A percentile compares a stretch with the other conserved stretches of the same genome.
Evolutionary conservation across 1,139 yeast species (phyloP).

Genomic region (Yamadazyma triangularis): DNA sequence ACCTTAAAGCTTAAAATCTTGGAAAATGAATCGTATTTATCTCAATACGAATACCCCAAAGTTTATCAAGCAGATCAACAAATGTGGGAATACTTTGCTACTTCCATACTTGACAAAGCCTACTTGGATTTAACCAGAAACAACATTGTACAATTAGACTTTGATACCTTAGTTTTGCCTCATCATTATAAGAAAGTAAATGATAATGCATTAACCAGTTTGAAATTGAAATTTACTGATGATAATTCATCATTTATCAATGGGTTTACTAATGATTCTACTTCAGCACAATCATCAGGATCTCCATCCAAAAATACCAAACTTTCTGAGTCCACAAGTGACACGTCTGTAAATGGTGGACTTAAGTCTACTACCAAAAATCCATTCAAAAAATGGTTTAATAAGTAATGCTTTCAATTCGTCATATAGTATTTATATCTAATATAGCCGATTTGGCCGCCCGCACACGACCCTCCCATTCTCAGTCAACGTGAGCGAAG

Average conservation of each 20-base stretch:
- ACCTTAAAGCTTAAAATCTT: conserved; percentile 31
- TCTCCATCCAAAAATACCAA: neutral
- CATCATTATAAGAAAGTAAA: conserved; percentile 19
- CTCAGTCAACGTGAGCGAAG: no score
- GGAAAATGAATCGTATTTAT: conserved; percentile 31
- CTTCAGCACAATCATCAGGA: conserved; percentile 2
- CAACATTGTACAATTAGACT: conserved; percentile 26
- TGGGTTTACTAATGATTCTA: conserved; percentile 1
- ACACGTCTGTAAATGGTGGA: conserved; percentile 1
- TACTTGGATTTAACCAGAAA: conserved; percentile 32
- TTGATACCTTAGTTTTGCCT: conserved; percentile 13
- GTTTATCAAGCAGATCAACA: conserved; percentile 23
- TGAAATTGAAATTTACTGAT: conserved; percentile 30
- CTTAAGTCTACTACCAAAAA: conserved; percentile 19
- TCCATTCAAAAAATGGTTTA: conserved; percentile 37
- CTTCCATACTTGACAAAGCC: conserved; percentile 26
- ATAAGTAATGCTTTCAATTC: no score
- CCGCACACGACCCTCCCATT: no score
- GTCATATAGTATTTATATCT: no score
- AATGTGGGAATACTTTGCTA: conserved; percentile 33
- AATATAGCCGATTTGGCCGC: no score
- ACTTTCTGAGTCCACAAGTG: conserved; percentile 4
- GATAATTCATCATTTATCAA: conserved; percentile 5
- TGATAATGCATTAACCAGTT: conserved; percentile 28
- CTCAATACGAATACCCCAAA: conserved; percentile 37